Base-by-base conservation (phyloP, 441 rosid species). In the Adansonia grandidieri region DNA sequence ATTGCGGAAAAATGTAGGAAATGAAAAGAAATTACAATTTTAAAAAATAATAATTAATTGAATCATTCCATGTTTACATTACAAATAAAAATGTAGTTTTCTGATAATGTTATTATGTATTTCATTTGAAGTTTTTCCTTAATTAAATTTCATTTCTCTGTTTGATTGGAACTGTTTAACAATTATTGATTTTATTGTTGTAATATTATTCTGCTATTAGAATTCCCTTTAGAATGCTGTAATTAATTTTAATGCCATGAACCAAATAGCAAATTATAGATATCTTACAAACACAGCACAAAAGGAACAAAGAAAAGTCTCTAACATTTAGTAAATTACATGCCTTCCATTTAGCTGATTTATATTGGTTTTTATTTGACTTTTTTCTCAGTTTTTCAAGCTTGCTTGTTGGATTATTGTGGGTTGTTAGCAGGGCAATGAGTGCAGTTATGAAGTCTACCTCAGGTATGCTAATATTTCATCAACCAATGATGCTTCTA, bases 401-500 rank as follows among this genome's bases (percentile, higher is more conserved):
- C 40, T 58, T 73, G 54, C 47, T 58, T 78, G 78, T 82, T 86
- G 86, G 80, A 84, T 81, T 78, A 79, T 63, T 72, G 80, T 75
- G 76, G 64, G 76, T 76, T 60, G 51, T 68, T 70, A 78, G 56
- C 67, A 57, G 57, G 79, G 85, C 80, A 71, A 85, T 84, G 86
- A 87, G 78, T 64, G 87, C 76, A 24, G 78, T 77, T 66, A 78
- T 61, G 37, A 79, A 64, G 67, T 28, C 80, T 76, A 17, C 62
- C 62, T 85, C 89, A 74, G 89, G 89, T 87, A 81, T 69, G 79
- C 24, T 53, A 37, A 9, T 45, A 17, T 19, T 56, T 10, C 40
- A 24, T 74, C 20, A 61, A 44, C 70, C 9, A 15, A 48, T 62
- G 8, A 40, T 75, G 24, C 6, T 24, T 13, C 42, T 56, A 13